Percentiles rank a stretch among this genome's conserved stretches.
Evolutionary conservation across 2,329 filamentous ascomycete genomes (phyloP).

Genomic region (Aspergillus sp.): DNA sequence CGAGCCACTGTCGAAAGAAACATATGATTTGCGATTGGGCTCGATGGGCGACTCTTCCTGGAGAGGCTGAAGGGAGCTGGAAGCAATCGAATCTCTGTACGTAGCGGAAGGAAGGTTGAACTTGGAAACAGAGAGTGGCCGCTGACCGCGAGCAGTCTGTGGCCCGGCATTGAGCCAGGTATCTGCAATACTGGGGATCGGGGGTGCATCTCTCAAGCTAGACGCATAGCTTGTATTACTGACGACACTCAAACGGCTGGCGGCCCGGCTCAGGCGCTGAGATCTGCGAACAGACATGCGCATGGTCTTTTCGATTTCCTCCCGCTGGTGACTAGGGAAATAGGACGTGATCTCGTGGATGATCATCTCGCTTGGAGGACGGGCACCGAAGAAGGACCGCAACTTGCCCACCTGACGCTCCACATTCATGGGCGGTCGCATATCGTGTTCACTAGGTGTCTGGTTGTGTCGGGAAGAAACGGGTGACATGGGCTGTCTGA

Average conservation of each 20-base stretch:
- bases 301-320: conserved; percentile 94
- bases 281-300: conserved; percentile 89
- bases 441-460: conserved; percentile 32
- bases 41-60: conserved; percentile 88
- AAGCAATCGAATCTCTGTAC: conserved; percentile 85
- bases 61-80: conserved; percentile 82
- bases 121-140: conserved; percentile 63
- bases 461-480: conserved; percentile 45
- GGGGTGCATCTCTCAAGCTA: conserved; percentile 87
- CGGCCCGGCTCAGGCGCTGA: conserved; percentile 85
- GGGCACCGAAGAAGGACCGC: conserved; percentile 78
- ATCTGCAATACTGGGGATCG: conserved; percentile 93
- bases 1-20: conserved; percentile 64
- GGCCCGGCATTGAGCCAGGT: conserved; percentile 73
- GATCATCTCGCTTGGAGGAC: conserved; percentile 95
- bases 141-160: conserved; percentile 52
- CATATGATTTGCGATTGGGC: conserved; percentile 90
- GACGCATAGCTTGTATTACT: conserved; percentile 93
- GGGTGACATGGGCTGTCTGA: conserved; percentile 85
- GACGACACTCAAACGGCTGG: conserved; percentile 88
- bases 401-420: conserved; percentile 41
- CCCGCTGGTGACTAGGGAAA: conserved; percentile 91
- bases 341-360: conserved; percentile 95
- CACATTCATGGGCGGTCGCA: conserved; percentile 23
- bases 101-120: conserved; percentile 61